Conservation (phyloP, 176 grass and related monocot genomes). For the Oryza glaberrima region DNA sequence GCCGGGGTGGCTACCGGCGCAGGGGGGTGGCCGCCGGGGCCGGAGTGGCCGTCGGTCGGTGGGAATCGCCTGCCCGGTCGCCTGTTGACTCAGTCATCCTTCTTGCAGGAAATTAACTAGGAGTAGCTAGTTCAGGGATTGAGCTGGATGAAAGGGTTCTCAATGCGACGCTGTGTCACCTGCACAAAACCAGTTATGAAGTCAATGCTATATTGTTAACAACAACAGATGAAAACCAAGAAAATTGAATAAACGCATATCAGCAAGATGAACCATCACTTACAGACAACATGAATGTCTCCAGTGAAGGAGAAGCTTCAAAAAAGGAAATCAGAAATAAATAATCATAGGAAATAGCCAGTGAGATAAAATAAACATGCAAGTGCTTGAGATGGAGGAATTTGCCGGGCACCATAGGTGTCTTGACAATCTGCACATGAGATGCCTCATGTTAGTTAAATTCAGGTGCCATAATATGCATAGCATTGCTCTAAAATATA, state of each 20-base stretch:
- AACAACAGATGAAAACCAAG: not conserved
- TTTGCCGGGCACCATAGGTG: slow-evolving; percentile 36
- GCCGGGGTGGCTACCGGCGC: too few relatives aligned
- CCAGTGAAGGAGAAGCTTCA: slow-evolving; percentile 16
- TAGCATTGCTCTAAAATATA: not conserved
- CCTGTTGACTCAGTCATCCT: too few relatives aligned
- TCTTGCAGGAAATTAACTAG: too few relatives aligned
- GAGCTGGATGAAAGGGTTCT: too few relatives aligned
- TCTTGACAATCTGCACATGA: slow-evolving; percentile 11
- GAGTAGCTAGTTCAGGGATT: too few relatives aligned
- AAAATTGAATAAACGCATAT: not conserved
- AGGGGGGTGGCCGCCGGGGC: too few relatives aligned
- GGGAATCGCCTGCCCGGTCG: too few relatives aligned
- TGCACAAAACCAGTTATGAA: not conserved
- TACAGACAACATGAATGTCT: slow-evolving; percentile 27
- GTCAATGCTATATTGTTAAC: too few relatives aligned
- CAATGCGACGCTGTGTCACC: not conserved
- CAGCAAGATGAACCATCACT: not conserved
- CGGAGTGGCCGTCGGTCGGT: too few relatives aligned
- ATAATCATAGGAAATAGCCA: slow-evolving; percentile 6
- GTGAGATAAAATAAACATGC: not conserved
- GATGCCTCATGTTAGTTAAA: not conserved
- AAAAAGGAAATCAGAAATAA: not conserved
- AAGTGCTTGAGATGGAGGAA: slow-evolving; percentile 37
- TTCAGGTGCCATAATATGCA: not conserved